Base-by-base conservation (phyloP, 495 filamentous ascomycete species). In the Rostrohypoxylon terebratum region DNA sequence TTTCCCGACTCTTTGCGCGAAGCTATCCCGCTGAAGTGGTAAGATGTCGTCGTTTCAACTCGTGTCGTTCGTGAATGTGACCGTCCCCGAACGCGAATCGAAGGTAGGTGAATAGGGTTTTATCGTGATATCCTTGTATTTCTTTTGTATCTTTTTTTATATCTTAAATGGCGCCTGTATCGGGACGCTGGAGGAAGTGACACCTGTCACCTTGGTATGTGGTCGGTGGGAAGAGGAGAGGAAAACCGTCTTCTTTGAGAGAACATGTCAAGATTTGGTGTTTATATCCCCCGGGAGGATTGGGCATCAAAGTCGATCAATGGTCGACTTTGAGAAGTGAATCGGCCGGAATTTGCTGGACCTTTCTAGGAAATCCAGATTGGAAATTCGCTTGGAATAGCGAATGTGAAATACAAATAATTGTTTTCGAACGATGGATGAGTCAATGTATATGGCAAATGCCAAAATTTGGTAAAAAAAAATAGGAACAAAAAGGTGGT, bases 141-240 rank as follows among this genome's bases (percentile, higher is more conserved):
- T 60, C 59, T 73, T 77, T 68, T 60, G 48, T 51, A 40, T 63
- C 51, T 71, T 67, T 54, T 71, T 67, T 25, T 38, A 47, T 20
- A 23, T 61, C 54, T 70, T 62, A 59, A 50, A 74, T 81, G 75
- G 83, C 81, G 83, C 79, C 77, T 78, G 79, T 82, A 82, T 80
- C 81, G 82, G 79, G 77, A 80, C 81, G 82, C 82, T 75, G 75
- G 63, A 77, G 78, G 78, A 80, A 78, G 82, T 81, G 81, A 84
- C 77, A 72, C 82, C 80, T 72, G 83, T 86, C 84, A 86, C 84
- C 83, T 84, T 81, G 84, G 82, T 82, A 82, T 85, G 83, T 83
- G 82, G 80, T 85, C 83, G 84, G 83, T 83, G 77, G 82, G 82
- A 82, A 84, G 83, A 83, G 79, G 81, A 74, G 80, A 83, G 76